Evolutionary conservation across 371 early-diverging fungal genomes (phyloP).

Genomic region (Zopfochytrium polystomum): DNA sequence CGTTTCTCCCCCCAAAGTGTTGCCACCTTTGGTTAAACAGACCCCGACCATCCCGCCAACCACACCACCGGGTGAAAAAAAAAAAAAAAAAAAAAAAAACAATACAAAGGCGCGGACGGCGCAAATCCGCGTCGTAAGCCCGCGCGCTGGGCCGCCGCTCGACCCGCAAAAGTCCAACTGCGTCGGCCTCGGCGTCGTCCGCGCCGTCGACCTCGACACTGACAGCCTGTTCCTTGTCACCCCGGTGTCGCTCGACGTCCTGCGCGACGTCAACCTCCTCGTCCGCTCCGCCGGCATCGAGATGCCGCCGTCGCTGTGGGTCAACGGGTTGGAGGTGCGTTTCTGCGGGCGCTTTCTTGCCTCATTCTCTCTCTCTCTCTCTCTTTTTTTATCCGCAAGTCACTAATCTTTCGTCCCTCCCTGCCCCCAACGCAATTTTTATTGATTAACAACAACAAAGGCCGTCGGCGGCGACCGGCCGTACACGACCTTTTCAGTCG

Average conservation of each 20-base stretch:
- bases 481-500: too few relatives aligned
- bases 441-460: too few relatives aligned
- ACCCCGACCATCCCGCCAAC: constrained; percentile 2
- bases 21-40: constrained; percentile 6
- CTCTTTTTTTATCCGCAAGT: background rate
- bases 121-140: constrained; percentile 48
- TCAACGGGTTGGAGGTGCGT: too few relatives aligned
- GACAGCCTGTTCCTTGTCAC: constrained; percentile 61
- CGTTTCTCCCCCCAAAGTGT: background rate
- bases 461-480: too few relatives aligned
- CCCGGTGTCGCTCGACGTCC: constrained; percentile 50
- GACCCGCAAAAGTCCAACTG: constrained; percentile 57
- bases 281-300: constrained; percentile 54
- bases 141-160: constrained; percentile 52
- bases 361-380: too few relatives aligned
- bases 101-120: constrained; percentile 7
- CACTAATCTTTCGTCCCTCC: too few relatives aligned
- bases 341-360: too few relatives aligned
- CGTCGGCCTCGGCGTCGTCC: constrained; percentile 69
- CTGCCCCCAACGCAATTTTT: too few relatives aligned
- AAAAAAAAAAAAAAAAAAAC: too few relatives aligned
- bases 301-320: background rate
- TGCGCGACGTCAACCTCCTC: constrained; percentile 59
- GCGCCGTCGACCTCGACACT: constrained; percentile 63
- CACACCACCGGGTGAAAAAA: background rate